Percentiles rank a stretch among this genome's conserved stretches.
Evolutionary conservation across 2,329 filamentous ascomycete genomes (phyloP).

Genomic region (Elsinoe necatrix): DNA sequence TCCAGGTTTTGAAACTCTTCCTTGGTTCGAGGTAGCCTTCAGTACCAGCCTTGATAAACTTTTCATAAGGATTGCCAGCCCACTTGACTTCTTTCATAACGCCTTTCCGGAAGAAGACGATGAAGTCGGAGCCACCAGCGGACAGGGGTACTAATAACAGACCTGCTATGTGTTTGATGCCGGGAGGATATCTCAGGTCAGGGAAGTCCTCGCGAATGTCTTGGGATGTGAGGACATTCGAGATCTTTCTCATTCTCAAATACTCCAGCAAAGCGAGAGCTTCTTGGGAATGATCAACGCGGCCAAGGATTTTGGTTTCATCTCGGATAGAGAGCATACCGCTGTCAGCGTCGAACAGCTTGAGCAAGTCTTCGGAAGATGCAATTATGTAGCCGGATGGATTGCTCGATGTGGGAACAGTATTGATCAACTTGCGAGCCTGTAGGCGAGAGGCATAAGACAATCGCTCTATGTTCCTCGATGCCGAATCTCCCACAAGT

Average conservation of each 20-base stretch:
- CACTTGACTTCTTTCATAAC: constrained; percentile 71
- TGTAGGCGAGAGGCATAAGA: constrained; percentile 80
- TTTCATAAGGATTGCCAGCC: constrained; percentile 82
- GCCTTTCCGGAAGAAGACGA: constrained; percentile 78
- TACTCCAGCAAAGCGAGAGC: constrained; percentile 79
- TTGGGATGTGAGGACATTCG: constrained; percentile 67
- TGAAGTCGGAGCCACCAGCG: constrained; percentile 69
- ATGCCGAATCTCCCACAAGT: constrained; percentile 75
- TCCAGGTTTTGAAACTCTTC: constrained; percentile 72
- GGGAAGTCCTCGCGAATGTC: constrained; percentile 71
- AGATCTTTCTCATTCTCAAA: constrained; percentile 64
- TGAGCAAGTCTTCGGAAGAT: constrained; percentile 75
- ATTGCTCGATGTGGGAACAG: constrained; percentile 68
- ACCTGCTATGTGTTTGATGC: constrained; percentile 69
- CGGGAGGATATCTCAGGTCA: constrained; percentile 69
- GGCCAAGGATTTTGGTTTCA: constrained; percentile 80
- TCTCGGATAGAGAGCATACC: constrained; percentile 74
- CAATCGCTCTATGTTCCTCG: constrained; percentile 75
- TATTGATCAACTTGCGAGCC: constrained; percentile 81
- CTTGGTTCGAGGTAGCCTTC: constrained; percentile 67
- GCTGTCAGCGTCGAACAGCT: constrained; percentile 79
- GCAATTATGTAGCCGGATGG: constrained; percentile 86
- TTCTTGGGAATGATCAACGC: constrained; percentile 68
- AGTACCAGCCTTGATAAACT: constrained; percentile 63
- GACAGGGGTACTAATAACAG: constrained; percentile 75